phyloP scores from a whole-genome alignment of 2,329 filamentous ascomycete genomes.

The Teratosphaeria viscida region DNA sequence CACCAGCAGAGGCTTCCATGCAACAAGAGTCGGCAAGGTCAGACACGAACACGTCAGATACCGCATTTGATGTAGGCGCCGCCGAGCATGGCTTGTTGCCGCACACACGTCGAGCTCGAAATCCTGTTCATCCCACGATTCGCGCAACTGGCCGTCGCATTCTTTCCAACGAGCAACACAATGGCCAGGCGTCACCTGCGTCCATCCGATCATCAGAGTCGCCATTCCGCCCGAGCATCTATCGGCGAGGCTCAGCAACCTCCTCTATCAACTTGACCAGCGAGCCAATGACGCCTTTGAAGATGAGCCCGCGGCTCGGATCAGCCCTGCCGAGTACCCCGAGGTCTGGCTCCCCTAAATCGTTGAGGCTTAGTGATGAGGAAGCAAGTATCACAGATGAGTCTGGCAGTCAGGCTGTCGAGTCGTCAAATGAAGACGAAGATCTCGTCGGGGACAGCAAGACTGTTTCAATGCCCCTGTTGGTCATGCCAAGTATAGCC shows the following conservation, averaged over 20 bases:
- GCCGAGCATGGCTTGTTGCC: slow-evolving; percentile 6
- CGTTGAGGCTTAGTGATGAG: slow-evolving; percentile 48
- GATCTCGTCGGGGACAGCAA: slow-evolving; percentile 27
- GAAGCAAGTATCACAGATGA: slow-evolving; percentile 44
- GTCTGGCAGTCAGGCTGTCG: slow-evolving; percentile 43
- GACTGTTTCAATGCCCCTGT: slow-evolving; percentile 49
- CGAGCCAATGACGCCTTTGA: slow-evolving; percentile 39
- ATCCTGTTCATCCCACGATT: slow-evolving; percentile 27
- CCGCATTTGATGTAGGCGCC: slow-evolving; percentile 8
- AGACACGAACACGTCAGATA: slow-evolving; percentile 15
- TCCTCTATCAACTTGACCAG: slow-evolving; percentile 20
- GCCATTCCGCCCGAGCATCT: slow-evolving; percentile 11
- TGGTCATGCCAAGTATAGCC: slow-evolving; percentile 95
- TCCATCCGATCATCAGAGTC: slow-evolving; percentile 16
- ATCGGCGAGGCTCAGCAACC: slow-evolving; percentile 16
- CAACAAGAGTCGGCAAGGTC: slow-evolving; percentile 14
- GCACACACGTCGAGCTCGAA: slow-evolving; percentile 21
- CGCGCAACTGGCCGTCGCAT: slow-evolving; percentile 24
- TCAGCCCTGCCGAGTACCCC: slow-evolving; percentile 48
- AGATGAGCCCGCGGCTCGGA: slow-evolving; percentile 37
- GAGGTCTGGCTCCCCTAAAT: slow-evolving; percentile 49
- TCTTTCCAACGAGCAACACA: slow-evolving; percentile 20
- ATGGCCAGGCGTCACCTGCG: slow-evolving; percentile 12
- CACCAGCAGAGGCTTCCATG: slow-evolving; percentile 27
- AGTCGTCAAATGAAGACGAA: slow-evolving; percentile 42